Conservation (phyloP, 345 rosid genomes). For the Carallia pectinifolia region DNA sequence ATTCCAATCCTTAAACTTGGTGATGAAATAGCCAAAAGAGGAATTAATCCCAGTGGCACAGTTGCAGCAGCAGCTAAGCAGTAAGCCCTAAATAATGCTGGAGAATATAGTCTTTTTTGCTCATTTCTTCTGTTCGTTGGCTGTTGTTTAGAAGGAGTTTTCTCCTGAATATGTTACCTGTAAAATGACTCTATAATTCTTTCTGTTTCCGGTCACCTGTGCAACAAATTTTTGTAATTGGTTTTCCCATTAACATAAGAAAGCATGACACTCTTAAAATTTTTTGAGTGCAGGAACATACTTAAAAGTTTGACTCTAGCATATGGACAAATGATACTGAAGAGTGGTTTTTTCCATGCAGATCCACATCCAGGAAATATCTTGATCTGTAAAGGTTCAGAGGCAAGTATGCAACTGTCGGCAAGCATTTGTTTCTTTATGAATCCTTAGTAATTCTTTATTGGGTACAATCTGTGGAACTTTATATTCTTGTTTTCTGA, state of each 20-base stretch:
- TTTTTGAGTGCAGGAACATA: constrained; percentile 59
- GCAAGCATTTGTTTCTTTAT: constrained; percentile 2
- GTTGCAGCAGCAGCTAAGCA: constrained; percentile 84
- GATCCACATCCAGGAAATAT: constrained; percentile 99
- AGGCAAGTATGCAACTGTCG: constrained; percentile 50
- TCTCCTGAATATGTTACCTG: constrained; percentile 5
- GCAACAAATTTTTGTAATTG: not conserved
- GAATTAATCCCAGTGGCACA: constrained; percentile 81
- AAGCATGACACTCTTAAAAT: constrained; percentile 9
- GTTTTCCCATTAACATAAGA: not conserved
- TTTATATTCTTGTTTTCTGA: not conserved
- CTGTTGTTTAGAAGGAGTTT: not conserved
- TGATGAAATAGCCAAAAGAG: constrained; percentile 86
- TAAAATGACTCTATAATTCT: not conserved
- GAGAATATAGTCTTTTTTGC: constrained; percentile 37
- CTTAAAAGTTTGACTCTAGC: constrained; percentile 75
- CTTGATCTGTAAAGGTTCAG: constrained; percentile 78
- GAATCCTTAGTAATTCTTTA: not conserved
- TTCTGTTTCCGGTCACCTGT: not conserved
- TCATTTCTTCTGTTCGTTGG: constrained; percentile 3
- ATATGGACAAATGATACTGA: constrained; percentile 95
- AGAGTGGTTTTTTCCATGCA: constrained; percentile 94
- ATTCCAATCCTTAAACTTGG: constrained; percentile 87
- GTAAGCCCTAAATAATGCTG: constrained; percentile 63
- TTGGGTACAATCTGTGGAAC: not conserved